Evolutionary conservation across 176 grass and related monocot genomes (phyloP).

Genomic region (Chrysopogon serrulatus): DNA sequence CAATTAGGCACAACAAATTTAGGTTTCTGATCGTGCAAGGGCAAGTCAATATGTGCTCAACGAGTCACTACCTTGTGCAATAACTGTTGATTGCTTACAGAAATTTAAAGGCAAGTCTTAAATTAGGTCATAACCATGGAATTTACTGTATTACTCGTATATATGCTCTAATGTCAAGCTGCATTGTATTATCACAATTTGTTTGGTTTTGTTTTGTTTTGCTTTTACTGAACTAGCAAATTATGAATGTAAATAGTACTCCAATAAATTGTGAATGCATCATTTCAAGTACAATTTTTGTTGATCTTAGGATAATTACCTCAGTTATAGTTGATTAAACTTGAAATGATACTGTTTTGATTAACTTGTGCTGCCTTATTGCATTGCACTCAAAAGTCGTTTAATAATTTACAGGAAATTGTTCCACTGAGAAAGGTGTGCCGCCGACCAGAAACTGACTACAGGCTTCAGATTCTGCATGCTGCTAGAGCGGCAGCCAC

Average conservation of each 20-base stretch:
- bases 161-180: not conserved
- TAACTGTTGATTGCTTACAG: not conserved
- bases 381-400: not conserved
- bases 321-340: not conserved
- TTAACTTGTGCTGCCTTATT: not conserved
- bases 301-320: not conserved
- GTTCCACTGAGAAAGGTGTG: constrained; percentile 99
- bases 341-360: not conserved
- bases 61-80: not conserved
- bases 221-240: not conserved
- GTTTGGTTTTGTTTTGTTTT: not conserved
- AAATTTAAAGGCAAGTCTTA: not conserved
- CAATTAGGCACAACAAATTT: not conserved
- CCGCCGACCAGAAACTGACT: constrained; percentile 94
- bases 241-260: not conserved
- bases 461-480: constrained; percentile 87
- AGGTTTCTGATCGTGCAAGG: not conserved
- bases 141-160: not conserved
- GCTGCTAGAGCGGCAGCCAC: constrained; percentile 51
- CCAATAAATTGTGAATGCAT: too few species aligned
- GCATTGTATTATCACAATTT: not conserved
- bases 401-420: constrained; percentile 65
- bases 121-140: not conserved
- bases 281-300: too few species aligned
- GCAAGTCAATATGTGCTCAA: not conserved